Evolutionary conservation across 352 stramenopile genomes (phyloP).

Genomic region (Phytophthora crassamura): DNA sequence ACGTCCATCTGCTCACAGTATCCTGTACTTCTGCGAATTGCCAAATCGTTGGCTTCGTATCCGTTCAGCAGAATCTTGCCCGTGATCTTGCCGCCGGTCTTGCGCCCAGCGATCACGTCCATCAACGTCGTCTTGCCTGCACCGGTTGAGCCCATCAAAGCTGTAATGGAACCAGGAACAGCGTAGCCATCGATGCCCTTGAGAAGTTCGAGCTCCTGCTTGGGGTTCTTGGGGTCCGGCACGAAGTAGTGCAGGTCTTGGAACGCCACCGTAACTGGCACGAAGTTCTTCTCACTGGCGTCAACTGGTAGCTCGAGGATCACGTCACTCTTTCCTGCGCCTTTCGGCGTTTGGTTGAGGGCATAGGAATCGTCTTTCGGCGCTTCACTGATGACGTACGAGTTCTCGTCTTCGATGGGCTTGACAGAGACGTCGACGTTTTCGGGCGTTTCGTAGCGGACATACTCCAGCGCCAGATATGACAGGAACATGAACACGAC

Average conservation of each 20-base stretch:
- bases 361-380: constrained; percentile 34
- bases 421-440: constrained; percentile 34
- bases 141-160: constrained; percentile 24
- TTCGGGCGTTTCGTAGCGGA: constrained; percentile 26
- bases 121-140: constrained; percentile 41
- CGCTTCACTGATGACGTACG: constrained; percentile 1
- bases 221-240: constrained; percentile 13
- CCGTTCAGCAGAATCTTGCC: constrained; percentile 24
- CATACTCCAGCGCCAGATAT: constrained; percentile 16
- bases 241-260: constrained; percentile 22
- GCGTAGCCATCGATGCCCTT: constrained; percentile 16
- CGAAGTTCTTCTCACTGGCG: constrained; percentile 9
- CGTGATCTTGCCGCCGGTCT: constrained; percentile 13
- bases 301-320: constrained; percentile 36
- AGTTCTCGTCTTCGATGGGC: constrained; percentile 13
- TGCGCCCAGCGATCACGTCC: constrained; percentile 19
- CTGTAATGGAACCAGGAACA: not conserved
- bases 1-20: constrained; percentile 33
- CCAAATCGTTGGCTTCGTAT: constrained; percentile 25
- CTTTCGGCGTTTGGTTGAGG: constrained; percentile 28
- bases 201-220: constrained; percentile 5
- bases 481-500: constrained; percentile 47
- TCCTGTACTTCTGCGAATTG: constrained; percentile 23
- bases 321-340: too few relatives aligned
- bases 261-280: constrained; percentile 21